A percentile compares a stretch with the other conserved stretches of the same genome.
Evolutionary conservation across 2,329 filamentous ascomycete species (phyloP).

Genomic region (Phaeosphaeria sp.): DNA sequence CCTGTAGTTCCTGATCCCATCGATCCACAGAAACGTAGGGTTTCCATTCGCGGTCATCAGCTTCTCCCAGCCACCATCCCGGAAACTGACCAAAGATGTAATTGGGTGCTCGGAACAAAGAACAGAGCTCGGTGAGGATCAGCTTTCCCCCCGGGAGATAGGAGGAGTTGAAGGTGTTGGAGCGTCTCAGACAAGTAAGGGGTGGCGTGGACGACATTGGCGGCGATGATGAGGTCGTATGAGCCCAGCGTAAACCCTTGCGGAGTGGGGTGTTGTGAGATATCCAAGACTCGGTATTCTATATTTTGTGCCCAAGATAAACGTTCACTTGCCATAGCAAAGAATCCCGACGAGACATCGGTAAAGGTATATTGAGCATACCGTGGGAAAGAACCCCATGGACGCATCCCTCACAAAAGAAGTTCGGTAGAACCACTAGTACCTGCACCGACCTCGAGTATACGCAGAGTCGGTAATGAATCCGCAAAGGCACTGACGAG

Average conservation of each 20-base stretch:
- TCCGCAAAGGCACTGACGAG: neutral
- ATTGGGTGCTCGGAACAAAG: neutral
- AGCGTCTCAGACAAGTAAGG: neutral
- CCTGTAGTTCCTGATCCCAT: slow-evolving; percentile 24
- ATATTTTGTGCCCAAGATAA: neutral
- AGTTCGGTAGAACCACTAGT: neutral
- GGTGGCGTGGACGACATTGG: neutral
- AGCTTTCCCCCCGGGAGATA: slow-evolving; percentile 26
- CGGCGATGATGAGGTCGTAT: neutral
- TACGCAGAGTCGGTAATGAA: neutral
- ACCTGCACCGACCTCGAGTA: slow-evolving; percentile 2
- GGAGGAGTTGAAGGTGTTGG: slow-evolving; percentile 14
- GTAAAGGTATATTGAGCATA: neutral
- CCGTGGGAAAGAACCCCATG: neutral
- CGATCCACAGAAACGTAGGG: neutral
- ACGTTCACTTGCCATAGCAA: neutral
- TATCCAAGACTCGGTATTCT: neutral
- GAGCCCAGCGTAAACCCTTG: neutral
- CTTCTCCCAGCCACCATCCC: slow-evolving; percentile 23
- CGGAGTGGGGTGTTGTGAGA: neutral
- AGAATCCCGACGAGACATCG: neutral
- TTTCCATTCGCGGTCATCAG: neutral
- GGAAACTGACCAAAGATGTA: slow-evolving; percentile 18
- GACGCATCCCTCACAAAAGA: neutral
- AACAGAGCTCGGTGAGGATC: slow-evolving; percentile 14